Conservation (phyloP, 768 basidiomycete species). For the Clathrus columnatus region DNA sequence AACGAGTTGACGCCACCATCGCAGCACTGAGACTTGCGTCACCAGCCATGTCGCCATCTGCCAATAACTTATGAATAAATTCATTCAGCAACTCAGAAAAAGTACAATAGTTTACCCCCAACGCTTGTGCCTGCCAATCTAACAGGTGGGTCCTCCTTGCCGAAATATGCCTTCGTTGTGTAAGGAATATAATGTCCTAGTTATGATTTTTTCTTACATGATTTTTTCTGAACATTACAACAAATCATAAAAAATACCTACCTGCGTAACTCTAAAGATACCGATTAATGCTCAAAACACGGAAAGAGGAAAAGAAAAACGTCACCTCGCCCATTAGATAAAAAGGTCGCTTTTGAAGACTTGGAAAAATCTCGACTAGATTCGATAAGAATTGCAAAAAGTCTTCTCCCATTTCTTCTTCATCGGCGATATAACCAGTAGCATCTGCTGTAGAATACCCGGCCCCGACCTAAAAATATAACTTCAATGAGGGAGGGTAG, state of each 20-base stretch:
- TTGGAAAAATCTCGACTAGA: slow-evolving; percentile 67
- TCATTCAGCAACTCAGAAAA: background rate
- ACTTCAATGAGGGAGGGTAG: background rate
- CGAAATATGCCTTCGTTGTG: slow-evolving; percentile 65
- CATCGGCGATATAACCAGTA: slow-evolving; percentile 48
- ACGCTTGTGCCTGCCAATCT: slow-evolving; percentile 60
- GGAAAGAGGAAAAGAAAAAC: background rate
- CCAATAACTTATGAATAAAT: background rate
- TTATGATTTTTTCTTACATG: background rate
- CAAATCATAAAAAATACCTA: slow-evolving; percentile 42
- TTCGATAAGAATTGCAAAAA: slow-evolving; percentile 62
- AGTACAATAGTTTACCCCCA: slow-evolving; percentile 25
- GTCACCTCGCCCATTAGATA: slow-evolving; percentile 51
- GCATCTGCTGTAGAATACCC: slow-evolving; percentile 61
- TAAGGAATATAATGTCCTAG: slow-evolving; percentile 43
- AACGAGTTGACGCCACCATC: slow-evolving; percentile 37
- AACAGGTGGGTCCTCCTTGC: slow-evolving; percentile 53
- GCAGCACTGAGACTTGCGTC: slow-evolving; percentile 40
- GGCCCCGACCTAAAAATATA: slow-evolving; percentile 26
- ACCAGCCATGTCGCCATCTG: slow-evolving; percentile 50
- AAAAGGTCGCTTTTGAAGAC: slow-evolving; percentile 55
- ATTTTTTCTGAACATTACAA: background rate
- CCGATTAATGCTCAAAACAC: background rate
- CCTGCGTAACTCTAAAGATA: slow-evolving; percentile 51
- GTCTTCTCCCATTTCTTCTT: slow-evolving; percentile 55